A percentile compares a stretch with the other conserved stretches of the same genome.
Evolutionary conservation across 305 asterid genomes (phyloP).

Genomic region (Fraxinus greggii): DNA sequence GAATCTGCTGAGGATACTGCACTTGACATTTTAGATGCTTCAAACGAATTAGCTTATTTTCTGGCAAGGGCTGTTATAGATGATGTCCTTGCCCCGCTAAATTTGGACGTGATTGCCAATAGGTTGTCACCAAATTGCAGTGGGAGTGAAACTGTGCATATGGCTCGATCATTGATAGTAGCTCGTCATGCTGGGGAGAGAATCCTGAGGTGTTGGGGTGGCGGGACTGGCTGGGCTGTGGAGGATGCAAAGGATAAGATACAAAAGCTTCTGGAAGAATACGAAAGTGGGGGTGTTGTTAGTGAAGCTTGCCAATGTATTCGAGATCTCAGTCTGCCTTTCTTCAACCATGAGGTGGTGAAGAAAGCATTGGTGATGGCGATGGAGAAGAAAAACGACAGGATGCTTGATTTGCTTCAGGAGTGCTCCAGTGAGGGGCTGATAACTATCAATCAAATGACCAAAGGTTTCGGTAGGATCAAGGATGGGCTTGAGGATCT

Average conservation of each 20-base stretch:
- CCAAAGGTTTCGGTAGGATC: conserved; percentile 83
- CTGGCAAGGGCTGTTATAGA: conserved; percentile 88
- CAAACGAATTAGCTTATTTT: conserved; percentile 83
- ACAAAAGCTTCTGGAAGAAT: conserved; percentile 88
- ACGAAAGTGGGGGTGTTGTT: conserved; percentile 83
- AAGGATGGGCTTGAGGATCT: conserved; percentile 87
- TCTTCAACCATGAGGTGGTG: conserved; percentile 94
- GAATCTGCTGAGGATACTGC: conserved; percentile 94
- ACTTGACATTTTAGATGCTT: conserved; percentile 84
- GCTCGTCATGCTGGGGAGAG: conserved; percentile 99
- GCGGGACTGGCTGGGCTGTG: conserved; percentile 98
- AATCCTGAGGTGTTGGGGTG: conserved; percentile 98
- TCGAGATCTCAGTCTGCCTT: conserved; percentile 88
- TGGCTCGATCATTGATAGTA: conserved; percentile 74
- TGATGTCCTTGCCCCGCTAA: conserved; percentile 87
- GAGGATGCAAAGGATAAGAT: conserved; percentile 98
- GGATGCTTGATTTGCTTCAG: conserved; percentile 73
- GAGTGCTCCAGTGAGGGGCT: conserved; percentile 83
- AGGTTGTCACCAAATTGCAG: conserved; percentile 65
- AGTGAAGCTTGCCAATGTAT: conserved; percentile 90
- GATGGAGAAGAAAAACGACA: conserved; percentile 96
- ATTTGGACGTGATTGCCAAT: conserved; percentile 67
- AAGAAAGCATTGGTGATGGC: conserved; percentile 95
- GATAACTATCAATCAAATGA: conserved; percentile 91
- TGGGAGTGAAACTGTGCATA: conserved; percentile 63